Conservation (phyloP, 805 yeast species). For the Teunomyces funiuensis region DNA sequence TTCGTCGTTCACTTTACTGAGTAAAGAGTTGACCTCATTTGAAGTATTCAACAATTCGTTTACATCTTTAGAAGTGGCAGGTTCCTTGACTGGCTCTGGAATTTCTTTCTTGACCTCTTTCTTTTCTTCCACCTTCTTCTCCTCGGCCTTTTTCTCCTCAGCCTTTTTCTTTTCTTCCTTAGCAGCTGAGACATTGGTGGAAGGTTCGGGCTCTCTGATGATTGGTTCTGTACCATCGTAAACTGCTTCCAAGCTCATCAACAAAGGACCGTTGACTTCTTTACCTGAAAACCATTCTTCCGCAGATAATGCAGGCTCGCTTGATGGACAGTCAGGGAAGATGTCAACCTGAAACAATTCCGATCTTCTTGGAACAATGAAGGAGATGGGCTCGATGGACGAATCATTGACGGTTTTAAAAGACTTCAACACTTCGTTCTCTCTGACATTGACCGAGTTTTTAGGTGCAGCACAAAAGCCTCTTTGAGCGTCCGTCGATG, state of each 20-base stretch:
- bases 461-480: constrained; percentile 93
- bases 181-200: constrained; percentile 25
- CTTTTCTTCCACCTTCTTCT: constrained; percentile 9
- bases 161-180: constrained; percentile 23
- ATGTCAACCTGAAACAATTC: constrained; percentile 92
- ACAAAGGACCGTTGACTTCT: constrained; percentile 76
- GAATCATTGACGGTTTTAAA: constrained; percentile 88
- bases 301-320: constrained; percentile 73
- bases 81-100: constrained; percentile 11
- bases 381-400: constrained; percentile 85
- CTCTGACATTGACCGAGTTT: constrained; percentile 70
- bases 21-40: constrained; percentile 32
- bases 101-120: constrained; percentile 5
- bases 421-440: constrained; percentile 79
- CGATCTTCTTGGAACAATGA: constrained; percentile 89
- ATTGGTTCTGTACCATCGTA: constrained; percentile 72
- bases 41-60: constrained; percentile 40
- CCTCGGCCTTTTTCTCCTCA: constrained; percentile 13
- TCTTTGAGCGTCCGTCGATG: constrained; percentile 90
- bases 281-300: constrained; percentile 81
- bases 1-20: constrained; percentile 37
- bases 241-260: constrained; percentile 71
- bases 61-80: constrained; percentile 23
- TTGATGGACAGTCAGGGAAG: constrained; percentile 87
- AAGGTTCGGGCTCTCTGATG: constrained; percentile 41